Base-by-base conservation (phyloP, 352 stramenopile species). In the Nothophytophthora sp. region DNA sequence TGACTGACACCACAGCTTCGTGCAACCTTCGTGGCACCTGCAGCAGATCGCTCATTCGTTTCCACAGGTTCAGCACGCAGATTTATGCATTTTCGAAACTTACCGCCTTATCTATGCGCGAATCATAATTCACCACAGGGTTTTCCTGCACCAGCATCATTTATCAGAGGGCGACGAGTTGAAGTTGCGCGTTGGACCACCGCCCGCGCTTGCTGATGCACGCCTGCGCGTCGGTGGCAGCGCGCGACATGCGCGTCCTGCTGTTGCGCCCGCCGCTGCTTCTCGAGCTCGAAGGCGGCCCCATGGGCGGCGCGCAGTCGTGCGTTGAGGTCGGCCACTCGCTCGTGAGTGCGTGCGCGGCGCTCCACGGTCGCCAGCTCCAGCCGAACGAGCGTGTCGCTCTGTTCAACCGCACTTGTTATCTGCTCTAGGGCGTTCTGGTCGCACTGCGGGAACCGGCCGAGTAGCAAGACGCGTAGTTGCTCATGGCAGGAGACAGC, bases 391-490 rank as follows among this genome's bases (percentile, higher is more conserved):
- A 77, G 54, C 23, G 67, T 65, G 10, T 29, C 39, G 36, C 63
- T 77, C 43, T 57, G 27, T 19, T 62, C 55, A 20, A 55, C 41
- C 20, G 44, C 39, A 19, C 27, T 9, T 23, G 43, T 27, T 8
- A 77, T 38, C 23, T 45, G 20, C 11, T 45, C 23, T 18, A 76
- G 16, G 5, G 47, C 50, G 20, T 4, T 11, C 23, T 41, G 28
- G 10, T 48, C 39, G 11, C 42, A 51, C 5, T 36, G 11, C 18
- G 19, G 16, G 30, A 78, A 67, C 8, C 57, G 70, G 25, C 70
- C 70, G 2, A 81, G 36, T 2, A 67, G 37, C 4, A 81, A 25
- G 20, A 61, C 25, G 5, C 64, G 70, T 19, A 76, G 51, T 12
- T 53, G 36, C 10, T 30, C 33, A n/a, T 81, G 70, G 1, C 23